Conservation (phyloP, 2,329 filamentous ascomycete genomes). For the Xylaria sp. region DNA sequence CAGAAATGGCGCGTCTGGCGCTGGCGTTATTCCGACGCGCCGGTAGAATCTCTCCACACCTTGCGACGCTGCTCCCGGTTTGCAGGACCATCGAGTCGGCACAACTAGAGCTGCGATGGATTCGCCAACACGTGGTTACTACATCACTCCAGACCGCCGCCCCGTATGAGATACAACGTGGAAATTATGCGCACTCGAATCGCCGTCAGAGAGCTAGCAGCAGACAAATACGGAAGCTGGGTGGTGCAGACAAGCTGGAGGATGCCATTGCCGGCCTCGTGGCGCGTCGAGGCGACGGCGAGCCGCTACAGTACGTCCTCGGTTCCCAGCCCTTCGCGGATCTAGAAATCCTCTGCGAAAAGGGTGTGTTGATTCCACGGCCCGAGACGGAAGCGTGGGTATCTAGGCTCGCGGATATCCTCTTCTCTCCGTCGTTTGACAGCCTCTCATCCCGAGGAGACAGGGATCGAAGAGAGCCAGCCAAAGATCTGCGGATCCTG, state of each 20-base stretch:
- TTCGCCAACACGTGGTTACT: constrained; percentile 61
- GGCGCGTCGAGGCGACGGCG: constrained; percentile 60
- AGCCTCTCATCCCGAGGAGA: neutral
- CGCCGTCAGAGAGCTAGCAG: neutral
- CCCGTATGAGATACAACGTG: too few relatives aligned
- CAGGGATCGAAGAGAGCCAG: constrained; percentile 3
- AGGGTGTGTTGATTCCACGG: constrained; percentile 86
- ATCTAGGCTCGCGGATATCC: constrained; percentile 53
- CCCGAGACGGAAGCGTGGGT: constrained; percentile 76
- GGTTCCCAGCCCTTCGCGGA: constrained; percentile 87
- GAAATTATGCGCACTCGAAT: neutral
- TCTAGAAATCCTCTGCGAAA: constrained; percentile 76
- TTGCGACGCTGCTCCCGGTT: constrained; percentile 67
- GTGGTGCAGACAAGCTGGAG: neutral
- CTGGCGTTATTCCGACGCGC: constrained; percentile 63
- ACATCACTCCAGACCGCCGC: neutral
- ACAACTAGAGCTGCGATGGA: constrained; percentile 74
- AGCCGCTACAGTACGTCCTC: constrained; percentile 88
- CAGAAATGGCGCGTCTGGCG: constrained; percentile 66
- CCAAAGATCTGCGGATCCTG: constrained; percentile 64
- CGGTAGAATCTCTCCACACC: constrained; percentile 57
- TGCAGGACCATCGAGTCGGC: constrained; percentile 58
- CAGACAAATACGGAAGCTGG: neutral
- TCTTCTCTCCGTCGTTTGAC: constrained; percentile 37
- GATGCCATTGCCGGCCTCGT: constrained; percentile 51